Evolutionary conservation across 2,329 filamentous ascomycete genomes (phyloP), one percentile per base, ranked within the genome.

Genomic region (Aspergillus tamarii): DNA sequence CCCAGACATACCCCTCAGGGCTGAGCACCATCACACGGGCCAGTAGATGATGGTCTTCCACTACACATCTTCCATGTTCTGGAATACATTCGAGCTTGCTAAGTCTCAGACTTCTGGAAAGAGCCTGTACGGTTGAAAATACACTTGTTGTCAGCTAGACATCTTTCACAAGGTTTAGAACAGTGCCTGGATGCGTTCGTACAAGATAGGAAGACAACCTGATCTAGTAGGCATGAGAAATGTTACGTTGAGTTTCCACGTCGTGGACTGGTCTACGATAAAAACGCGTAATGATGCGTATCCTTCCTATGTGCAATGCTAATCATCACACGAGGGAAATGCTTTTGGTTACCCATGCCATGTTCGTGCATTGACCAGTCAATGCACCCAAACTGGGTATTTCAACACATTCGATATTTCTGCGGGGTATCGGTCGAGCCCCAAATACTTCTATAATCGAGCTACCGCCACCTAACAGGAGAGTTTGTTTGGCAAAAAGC

Each of bases 261-360:
- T 21, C 6, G 46, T 52, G 28, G 28, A 32, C 16, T 12, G 28
- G 30, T 52, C 12, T 52, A 52, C 9, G 30, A n/a, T 52, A 9
- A 19, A 52, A 21, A 21, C 9, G 16, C 48, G 10, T 11, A n/a
- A 52, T 26, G 11, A 52, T 34, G 19, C 28, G 1, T n/a, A 52
- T 34, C 48, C 19, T 34, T 52, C 28, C 8, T 19, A 12, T 28
- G 28, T 30, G 28, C 16, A 9, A 32, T n/a, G 21, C 14, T 19
- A 34, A 30, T 32, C n/a, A 11, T 19, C 48, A 32, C 12, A 53
- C 21, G 14, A 46, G 43, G n/a, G 11, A 26, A 53, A 21, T 36
- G 10, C 55, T 53, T 59, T 55, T 32, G n/a, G 16, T 53, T 43
- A 32, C 32, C 52, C 8, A 16, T 52, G 88, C 19, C 16, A 34